Conservation (phyloP, 1,139 yeast genomes). For the Meyerozyma carpophila region DNA sequence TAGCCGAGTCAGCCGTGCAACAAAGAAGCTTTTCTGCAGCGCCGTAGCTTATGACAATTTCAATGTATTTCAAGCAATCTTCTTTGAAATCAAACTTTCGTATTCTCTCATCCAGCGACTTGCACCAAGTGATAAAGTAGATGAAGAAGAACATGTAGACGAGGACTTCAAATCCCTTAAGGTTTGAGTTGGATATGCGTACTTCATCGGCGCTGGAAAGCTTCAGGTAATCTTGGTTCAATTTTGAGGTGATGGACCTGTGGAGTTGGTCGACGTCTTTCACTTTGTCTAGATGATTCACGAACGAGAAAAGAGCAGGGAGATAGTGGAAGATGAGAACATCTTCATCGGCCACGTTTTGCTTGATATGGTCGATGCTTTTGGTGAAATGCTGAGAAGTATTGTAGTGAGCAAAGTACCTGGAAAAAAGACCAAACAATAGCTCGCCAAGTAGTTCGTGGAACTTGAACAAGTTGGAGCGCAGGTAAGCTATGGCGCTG, state of each 20-base stretch:
- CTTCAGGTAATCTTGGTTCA: constrained; percentile 19
- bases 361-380: constrained; percentile 24
- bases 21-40: constrained; percentile 77
- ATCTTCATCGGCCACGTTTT: constrained; percentile 53
- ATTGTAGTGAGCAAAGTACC: constrained; percentile 27
- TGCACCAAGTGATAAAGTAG: constrained; percentile 69
- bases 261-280: constrained; percentile 25
- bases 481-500: constrained; percentile 51
- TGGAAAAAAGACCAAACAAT: constrained; percentile 44
- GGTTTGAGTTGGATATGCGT: constrained; percentile 44
- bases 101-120: constrained; percentile 42
- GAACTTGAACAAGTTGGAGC: constrained; percentile 55
- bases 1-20: constrained; percentile 62
- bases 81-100: constrained; percentile 47
- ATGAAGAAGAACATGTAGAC: constrained; percentile 56
- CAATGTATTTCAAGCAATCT: constrained; percentile 34
- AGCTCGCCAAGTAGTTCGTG: constrained; percentile 74
- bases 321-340: constrained; percentile 56
- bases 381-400: constrained; percentile 28
- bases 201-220: constrained; percentile 27
- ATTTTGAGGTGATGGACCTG: constrained; percentile 14
- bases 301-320: constrained; percentile 52
- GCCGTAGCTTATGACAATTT: constrained; percentile 47
- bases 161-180: constrained; percentile 47
- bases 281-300: constrained; percentile 22